Conservation (phyloP, 23 red algal species). For the Gracilaria domingensis region DNA sequence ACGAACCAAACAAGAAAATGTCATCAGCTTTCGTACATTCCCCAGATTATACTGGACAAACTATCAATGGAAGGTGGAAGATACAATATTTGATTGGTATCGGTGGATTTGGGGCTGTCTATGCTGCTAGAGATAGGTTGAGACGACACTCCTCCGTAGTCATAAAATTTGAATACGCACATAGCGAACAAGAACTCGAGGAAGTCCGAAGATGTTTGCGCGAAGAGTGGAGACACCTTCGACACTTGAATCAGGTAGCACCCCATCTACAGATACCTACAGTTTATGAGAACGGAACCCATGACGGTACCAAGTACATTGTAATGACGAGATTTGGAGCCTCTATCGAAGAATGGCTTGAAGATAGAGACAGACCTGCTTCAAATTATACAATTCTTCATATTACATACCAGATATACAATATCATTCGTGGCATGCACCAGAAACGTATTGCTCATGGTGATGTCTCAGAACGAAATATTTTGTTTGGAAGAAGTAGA, state of each 20-base stretch:
- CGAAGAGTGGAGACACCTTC: not conserved
- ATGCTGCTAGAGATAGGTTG: not conserved
- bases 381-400: slow-evolving; percentile 7
- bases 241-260: not conserved
- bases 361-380: not conserved
- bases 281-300: not conserved
- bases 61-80: not conserved
- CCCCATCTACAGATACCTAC: not conserved
- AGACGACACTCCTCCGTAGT: not conserved
- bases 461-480: not conserved
- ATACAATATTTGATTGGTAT: not conserved
- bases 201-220: not conserved
- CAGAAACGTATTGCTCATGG: not conserved
- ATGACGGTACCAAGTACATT: not conserved
- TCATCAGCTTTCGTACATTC: too few relatives aligned
- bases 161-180: not conserved
- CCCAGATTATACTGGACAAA: not conserved
- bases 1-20: too few relatives aligned
- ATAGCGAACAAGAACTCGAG: not conserved
- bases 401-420: not conserved
- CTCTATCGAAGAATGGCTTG: not conserved
- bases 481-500: not conserved
- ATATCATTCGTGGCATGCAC: not conserved
- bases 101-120: not conserved
- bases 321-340: not conserved